Evolutionary conservation across 2,329 filamentous ascomycete genomes (phyloP).

Genomic region (Byssoonygena ceratinophila): DNA sequence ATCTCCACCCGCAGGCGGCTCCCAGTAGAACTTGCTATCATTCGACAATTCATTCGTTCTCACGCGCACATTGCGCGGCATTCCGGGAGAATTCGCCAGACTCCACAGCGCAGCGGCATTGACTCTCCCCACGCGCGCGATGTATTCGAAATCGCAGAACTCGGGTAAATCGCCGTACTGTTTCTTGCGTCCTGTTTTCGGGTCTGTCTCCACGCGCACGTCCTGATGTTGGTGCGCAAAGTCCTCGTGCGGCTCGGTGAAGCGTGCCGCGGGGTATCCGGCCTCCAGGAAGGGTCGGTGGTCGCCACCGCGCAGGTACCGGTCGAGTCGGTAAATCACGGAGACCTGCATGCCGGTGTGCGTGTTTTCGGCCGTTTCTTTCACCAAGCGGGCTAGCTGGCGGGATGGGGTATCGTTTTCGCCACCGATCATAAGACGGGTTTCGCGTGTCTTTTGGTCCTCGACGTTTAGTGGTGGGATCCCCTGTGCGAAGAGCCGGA

Average conservation of each 20-base stretch:
- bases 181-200: constrained; percentile 10
- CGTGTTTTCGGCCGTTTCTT: constrained; percentile 13
- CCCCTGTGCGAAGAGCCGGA: constrained; percentile 13
- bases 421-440: constrained; percentile 11
- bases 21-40: constrained; percentile 12
- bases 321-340: constrained; percentile 11
- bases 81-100: constrained; percentile 8
- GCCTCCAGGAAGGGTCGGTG: constrained; percentile 12
- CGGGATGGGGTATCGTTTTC: constrained; percentile 13
- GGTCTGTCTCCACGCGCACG: constrained; percentile 10
- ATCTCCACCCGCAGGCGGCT: constrained; percentile 8
- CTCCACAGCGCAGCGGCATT: constrained; percentile 14
- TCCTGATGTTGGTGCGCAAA: constrained; percentile 14
- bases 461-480: constrained; percentile 11
- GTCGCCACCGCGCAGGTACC: constrained; percentile 12
- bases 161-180: constrained; percentile 13
- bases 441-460: constrained; percentile 9
- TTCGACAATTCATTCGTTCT: constrained; percentile 8
- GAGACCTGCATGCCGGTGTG: constrained; percentile 12
- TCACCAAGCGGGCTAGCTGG: constrained; percentile 12
- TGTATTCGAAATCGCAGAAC: constrained; percentile 14
- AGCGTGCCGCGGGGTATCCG: constrained; percentile 13
- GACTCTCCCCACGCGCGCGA: constrained; percentile 10
- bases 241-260: constrained; percentile 13
- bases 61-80: constrained; percentile 13